phyloP scores from a whole-genome alignment of 2,329 filamentous ascomycete species.

The Pestalotiopsis sp. region DNA sequence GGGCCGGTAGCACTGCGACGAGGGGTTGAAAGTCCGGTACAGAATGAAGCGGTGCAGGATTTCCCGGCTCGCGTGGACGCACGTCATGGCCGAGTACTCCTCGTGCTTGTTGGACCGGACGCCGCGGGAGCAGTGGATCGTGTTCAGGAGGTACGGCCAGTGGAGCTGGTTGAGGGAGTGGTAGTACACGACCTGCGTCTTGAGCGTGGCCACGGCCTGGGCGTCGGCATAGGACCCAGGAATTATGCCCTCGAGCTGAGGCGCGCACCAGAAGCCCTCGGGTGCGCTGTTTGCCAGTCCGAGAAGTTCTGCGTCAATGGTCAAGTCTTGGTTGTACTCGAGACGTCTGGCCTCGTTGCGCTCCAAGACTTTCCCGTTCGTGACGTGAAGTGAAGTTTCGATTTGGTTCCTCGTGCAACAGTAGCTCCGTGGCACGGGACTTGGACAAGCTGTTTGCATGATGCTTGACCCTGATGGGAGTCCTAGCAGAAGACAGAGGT shows the following conservation, averaged over 20 bases:
- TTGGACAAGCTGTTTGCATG: constrained; percentile 19
- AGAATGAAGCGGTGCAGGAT: constrained; percentile 36
- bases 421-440: constrained; percentile 10
- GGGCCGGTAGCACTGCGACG: constrained; percentile 34
- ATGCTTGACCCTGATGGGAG: constrained; percentile 35
- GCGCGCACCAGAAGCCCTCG: background rate
- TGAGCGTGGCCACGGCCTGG: constrained; percentile 31
- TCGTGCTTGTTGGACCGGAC: constrained; percentile 20
- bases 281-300: background rate
- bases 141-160: constrained; percentile 39
- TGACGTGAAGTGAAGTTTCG: background rate
- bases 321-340: background rate
- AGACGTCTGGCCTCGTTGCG: background rate
- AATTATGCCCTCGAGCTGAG: background rate
- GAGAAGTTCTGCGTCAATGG: background rate
- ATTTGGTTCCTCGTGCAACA: background rate
- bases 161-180: constrained; percentile 40
- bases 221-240: constrained; percentile 11
- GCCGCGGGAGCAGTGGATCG: constrained; percentile 13
- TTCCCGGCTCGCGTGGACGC: constrained; percentile 39
- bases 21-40: constrained; percentile 27
- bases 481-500: constrained; percentile 43
- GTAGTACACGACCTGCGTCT: constrained; percentile 39
- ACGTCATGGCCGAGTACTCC: constrained; percentile 36
- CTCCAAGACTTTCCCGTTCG: background rate